A percentile compares a stretch with the other conserved stretches of the same genome.
Evolutionary conservation across 805 yeast genomes (phyloP).

Genomic region (Saccharomycopsis olivae): DNA sequence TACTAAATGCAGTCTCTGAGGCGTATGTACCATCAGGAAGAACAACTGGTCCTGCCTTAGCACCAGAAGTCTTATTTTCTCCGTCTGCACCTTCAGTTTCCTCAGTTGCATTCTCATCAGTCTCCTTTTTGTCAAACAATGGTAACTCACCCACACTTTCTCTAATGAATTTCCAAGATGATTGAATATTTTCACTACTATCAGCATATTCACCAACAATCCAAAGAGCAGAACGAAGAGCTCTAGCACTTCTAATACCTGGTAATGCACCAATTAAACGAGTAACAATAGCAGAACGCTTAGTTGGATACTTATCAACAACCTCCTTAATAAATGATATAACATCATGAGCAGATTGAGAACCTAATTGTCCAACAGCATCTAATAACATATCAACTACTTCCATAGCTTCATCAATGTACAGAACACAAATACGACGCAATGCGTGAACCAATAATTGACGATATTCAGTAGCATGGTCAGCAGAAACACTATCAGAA

Average conservation of each 20-base stretch:
- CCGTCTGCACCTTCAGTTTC: slow-evolving; percentile 22
- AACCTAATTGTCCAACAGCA: slow-evolving; percentile 73
- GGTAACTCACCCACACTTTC: slow-evolving; percentile 85
- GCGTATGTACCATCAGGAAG: slow-evolving; percentile 99
- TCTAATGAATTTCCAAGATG: slow-evolving; percentile 82
- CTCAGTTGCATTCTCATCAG: slow-evolving; percentile 22
- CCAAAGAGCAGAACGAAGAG: slow-evolving; percentile 92
- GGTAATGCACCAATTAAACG: slow-evolving; percentile 56
- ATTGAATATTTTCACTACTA: slow-evolving; percentile 61
- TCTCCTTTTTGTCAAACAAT: slow-evolving; percentile 38
- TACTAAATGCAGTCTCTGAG: slow-evolving; percentile 65
- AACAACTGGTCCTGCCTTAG: slow-evolving; percentile 58
- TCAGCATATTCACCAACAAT: slow-evolving; percentile 84
- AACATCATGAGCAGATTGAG: slow-evolving; percentile 81
- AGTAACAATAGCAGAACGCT: slow-evolving; percentile 52
- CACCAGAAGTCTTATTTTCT: slow-evolving; percentile 20
- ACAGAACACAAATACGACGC: slow-evolving; percentile 78
- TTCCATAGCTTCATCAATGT: slow-evolving; percentile 82
- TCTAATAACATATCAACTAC: slow-evolving; percentile 85
- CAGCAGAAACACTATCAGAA: slow-evolving; percentile 38
- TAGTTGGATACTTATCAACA: slow-evolving; percentile 79
- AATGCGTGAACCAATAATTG: slow-evolving; percentile 81
- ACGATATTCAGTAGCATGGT: slow-evolving; percentile 76
- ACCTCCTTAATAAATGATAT: slow-evolving; percentile 90
- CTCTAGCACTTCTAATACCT: slow-evolving; percentile 71